phyloP scores from a whole-genome alignment of 1,139 yeast genomes.

The Scheffersomyces titani region DNA sequence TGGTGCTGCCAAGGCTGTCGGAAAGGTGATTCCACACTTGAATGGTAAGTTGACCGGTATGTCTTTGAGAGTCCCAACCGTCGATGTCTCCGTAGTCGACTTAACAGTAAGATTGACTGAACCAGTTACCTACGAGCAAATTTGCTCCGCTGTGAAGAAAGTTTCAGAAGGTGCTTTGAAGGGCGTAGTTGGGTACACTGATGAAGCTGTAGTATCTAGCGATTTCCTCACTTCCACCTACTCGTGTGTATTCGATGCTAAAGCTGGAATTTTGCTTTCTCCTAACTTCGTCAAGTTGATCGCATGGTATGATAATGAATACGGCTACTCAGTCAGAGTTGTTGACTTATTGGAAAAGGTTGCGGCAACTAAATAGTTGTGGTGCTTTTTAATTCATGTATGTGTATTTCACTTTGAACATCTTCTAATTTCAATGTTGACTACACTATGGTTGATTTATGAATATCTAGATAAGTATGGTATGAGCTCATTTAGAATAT shows the following conservation, averaged over 20 bases:
- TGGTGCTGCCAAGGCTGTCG: conserved; percentile 27
- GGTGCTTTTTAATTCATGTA: not conserved
- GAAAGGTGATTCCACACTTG: conserved; percentile 24
- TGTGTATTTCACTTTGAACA: not conserved
- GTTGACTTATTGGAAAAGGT: conserved; percentile 24
- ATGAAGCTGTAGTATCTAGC: conserved; percentile 22
- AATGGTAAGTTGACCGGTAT: conserved; percentile 25
- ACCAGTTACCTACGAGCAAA: conserved; percentile 21
- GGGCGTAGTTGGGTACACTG: conserved; percentile 22
- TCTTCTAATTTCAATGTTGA: too few species aligned
- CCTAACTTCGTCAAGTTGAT: conserved; percentile 24
- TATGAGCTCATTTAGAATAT: too few species aligned
- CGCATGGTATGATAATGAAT: conserved; percentile 25
- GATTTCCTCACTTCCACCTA: conserved; percentile 20
- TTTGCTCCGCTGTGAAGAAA: conserved; percentile 19
- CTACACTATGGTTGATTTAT: too few species aligned
- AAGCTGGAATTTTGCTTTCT: conserved; percentile 26
- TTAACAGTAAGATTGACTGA: conserved; percentile 22
- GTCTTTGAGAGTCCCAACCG: conserved; percentile 25
- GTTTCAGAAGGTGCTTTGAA: conserved; percentile 20
- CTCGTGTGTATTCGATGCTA: conserved; percentile 23
- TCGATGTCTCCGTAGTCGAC: conserved; percentile 24
- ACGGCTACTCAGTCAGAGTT: conserved; percentile 25
- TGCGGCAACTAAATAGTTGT: conserved; percentile 3
- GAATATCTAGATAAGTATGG: too few species aligned